Conservation (phyloP, 2,329 filamentous ascomycete genomes). For the Epichloe hybrida region DNA sequence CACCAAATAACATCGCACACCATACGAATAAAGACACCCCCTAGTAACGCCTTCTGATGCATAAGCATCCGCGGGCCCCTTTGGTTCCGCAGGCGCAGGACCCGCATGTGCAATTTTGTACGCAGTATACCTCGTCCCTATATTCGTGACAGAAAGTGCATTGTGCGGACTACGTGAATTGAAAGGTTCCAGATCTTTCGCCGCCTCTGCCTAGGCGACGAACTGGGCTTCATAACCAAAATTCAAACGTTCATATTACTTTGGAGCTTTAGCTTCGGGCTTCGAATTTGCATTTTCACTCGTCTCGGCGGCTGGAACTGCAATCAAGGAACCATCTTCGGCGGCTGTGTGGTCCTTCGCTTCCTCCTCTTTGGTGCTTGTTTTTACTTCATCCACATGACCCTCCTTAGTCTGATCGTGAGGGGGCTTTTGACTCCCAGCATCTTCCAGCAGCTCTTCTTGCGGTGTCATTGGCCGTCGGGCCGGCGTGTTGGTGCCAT, state of each 20-base stretch:
- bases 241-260: neutral
- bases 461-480: constrained; percentile 20
- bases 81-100: neutral
- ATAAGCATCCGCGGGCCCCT: neutral
- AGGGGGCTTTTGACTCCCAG: neutral
- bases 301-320: neutral
- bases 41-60: neutral
- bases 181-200: no score
- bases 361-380: neutral
- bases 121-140: no score
- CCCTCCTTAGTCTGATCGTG: neutral
- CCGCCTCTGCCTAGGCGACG: no score
- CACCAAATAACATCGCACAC: neutral
- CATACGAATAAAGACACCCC: neutral
- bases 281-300: neutral
- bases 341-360: neutral
- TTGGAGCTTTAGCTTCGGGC: neutral
- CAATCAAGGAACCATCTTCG: neutral
- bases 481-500: constrained; percentile 6
- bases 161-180: no score
- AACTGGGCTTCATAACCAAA: no score
- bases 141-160: no score
- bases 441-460: constrained; percentile 12
- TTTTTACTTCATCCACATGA: neutral
- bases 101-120: neutral